A percentile compares a stretch with the other conserved stretches of the same genome.
These are phyloP conservation scores for Simplicillium aogashimaense DNA, from an alignment of 2,329 filamentous ascomycete species.

Conservation along the genomic window DNA sequence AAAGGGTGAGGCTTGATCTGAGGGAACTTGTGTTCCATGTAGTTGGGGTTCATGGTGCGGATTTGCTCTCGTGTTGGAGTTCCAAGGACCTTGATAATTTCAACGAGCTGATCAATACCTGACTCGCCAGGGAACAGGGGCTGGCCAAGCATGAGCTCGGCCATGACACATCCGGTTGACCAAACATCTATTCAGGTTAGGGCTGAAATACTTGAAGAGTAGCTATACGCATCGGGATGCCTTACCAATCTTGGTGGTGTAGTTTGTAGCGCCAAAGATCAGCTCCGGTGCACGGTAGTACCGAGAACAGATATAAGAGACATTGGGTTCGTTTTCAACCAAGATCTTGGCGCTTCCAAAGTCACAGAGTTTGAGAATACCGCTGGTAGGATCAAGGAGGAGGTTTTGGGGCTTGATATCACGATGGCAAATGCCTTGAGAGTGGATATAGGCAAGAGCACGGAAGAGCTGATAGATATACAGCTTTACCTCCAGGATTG, in stretches of 20 bases:
- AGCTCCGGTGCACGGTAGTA: slow-evolving; percentile 98
- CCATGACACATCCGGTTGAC: slow-evolving; percentile 99
- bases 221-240: no score
- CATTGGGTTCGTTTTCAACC: slow-evolving; percentile 97
- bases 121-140: slow-evolving; percentile 97
- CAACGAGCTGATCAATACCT: slow-evolving; percentile 94
- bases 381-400: slow-evolving; percentile 80
- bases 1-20: slow-evolving; percentile 99
- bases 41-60: slow-evolving; percentile 99
- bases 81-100: slow-evolving; percentile 98
- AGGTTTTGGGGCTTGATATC: slow-evolving; percentile 99
- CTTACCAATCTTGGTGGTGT: slow-evolving; percentile 98
- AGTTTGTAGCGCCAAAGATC: slow-evolving; percentile 98
- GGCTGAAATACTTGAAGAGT: no score
- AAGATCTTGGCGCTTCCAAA: slow-evolving; percentile 98
- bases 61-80: slow-evolving; percentile 97
- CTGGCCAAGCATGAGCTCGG: slow-evolving; percentile 96
- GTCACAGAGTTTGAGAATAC: slow-evolving; percentile 94
- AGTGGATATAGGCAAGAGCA: slow-evolving; percentile 96
- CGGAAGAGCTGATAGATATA: slow-evolving; percentile 99
- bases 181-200: slow-evolving; percentile 79
- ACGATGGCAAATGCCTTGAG: slow-evolving; percentile 95
- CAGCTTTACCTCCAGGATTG: slow-evolving; percentile 95
- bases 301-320: slow-evolving; percentile 98
- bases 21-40: slow-evolving; percentile 99